Conservation (phyloP, 805 yeast species). For the Yarrowia divulgata region DNA sequence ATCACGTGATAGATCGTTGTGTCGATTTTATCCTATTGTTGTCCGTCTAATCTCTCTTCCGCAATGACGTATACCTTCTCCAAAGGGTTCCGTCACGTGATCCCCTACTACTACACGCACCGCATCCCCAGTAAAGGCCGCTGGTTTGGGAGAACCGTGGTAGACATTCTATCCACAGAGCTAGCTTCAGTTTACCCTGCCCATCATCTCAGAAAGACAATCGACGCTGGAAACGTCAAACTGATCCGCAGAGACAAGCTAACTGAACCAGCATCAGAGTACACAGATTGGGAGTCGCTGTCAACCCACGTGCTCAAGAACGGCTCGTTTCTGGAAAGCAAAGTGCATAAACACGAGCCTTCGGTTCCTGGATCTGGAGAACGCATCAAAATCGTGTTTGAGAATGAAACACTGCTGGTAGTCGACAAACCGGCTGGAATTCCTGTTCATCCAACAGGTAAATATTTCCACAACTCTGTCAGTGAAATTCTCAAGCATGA, state of each 20-base stretch:
- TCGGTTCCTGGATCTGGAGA: conserved; percentile 61
- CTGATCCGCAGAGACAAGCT: conserved; percentile 23
- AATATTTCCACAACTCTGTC: conserved; percentile 54
- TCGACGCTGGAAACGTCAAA: conserved; percentile 9
- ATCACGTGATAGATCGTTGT: too few species aligned
- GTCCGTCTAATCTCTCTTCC: neutral
- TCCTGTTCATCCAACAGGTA: conserved; percentile 60
- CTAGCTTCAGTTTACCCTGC: conserved; percentile 56
- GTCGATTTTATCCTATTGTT: too few species aligned
- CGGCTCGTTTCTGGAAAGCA: conserved; percentile 82
- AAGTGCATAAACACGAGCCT: conserved; percentile 90
- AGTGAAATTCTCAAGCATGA: conserved; percentile 78
- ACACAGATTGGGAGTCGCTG: conserved; percentile 54
- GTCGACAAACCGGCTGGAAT: conserved; percentile 95
- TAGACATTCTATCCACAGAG: conserved; percentile 77
- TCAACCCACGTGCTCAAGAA: conserved; percentile 70
- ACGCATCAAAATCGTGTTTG: conserved; percentile 69
- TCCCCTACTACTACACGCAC: conserved; percentile 27
- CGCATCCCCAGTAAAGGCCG: conserved; percentile 59
- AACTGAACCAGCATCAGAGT: conserved; percentile 58
- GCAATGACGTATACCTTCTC: conserved; percentile 17
- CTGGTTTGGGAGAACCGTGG: conserved; percentile 79
- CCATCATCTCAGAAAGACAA: neutral
- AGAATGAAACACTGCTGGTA: conserved; percentile 73
- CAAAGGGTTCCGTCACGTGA: conserved; percentile 18